A percentile compares a stretch with the other conserved stretches of the same genome.
These are phyloP conservation scores for Wickerhamiella australiensis DNA, from an alignment of 805 yeast genomes.

Conservation along the genomic window DNA sequence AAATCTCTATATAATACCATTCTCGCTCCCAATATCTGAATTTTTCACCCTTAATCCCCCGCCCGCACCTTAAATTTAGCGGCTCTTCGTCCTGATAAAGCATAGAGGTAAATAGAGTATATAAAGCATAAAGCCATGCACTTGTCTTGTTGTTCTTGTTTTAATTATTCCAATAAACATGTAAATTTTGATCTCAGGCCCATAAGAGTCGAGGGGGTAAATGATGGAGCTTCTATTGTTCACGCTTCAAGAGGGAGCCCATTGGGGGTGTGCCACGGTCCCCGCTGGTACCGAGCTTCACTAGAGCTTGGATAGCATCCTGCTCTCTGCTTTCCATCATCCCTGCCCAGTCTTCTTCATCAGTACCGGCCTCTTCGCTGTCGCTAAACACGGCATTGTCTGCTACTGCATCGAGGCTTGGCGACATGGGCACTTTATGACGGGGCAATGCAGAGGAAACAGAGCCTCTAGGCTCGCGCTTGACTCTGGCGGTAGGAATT, in stretches of 20 bases:
- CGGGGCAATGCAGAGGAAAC: conserved; percentile 21
- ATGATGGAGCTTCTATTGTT: neutral
- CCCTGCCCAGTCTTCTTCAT: conserved; percentile 93
- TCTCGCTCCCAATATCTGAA: too few species aligned
- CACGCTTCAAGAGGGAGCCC: neutral
- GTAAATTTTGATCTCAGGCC: neutral
- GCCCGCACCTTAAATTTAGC: too few species aligned
- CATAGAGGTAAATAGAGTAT: neutral
- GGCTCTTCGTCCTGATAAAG: too few species aligned
- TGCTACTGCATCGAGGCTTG: conserved; percentile 23
- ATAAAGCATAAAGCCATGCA: neutral
- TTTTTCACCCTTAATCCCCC: too few species aligned
- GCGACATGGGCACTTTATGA: conserved; percentile 28
- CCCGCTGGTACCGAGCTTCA: conserved; percentile 36
- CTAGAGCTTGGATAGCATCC: conserved; percentile 54
- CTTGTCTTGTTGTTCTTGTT: neutral
- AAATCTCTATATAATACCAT: too few species aligned
- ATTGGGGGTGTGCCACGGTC: neutral
- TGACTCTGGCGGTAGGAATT: neutral
- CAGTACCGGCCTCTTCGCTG: conserved; percentile 48
- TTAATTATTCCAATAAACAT: neutral
- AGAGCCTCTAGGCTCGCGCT: conserved; percentile 18
- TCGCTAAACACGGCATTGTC: conserved; percentile 20
- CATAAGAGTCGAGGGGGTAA: neutral
- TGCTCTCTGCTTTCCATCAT: conserved; percentile 40